phyloP scores from a whole-genome alignment of 768 basidiomycete species.

The Hebeloma cylindrosporum region DNA sequence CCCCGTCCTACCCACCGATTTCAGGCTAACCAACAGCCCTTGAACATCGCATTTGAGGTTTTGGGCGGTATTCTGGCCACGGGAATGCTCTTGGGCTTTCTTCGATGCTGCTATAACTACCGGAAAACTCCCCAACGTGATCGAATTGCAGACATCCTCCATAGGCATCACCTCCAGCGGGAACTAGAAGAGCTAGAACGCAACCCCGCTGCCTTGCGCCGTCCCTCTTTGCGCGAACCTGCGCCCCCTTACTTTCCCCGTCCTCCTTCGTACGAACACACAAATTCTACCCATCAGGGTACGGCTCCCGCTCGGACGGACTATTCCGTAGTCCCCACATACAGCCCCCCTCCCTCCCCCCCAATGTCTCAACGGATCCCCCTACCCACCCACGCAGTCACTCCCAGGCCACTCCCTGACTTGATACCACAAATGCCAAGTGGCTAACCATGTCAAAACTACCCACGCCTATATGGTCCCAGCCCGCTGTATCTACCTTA shows the following conservation, averaged over 20 bases:
- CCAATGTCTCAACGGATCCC: conserved; percentile 13
- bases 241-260: conserved; percentile 54
- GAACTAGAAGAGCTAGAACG: conserved; percentile 52
- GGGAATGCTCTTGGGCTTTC: conserved; percentile 32
- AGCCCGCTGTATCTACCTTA: too few relatives aligned
- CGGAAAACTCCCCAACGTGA: conserved; percentile 45
- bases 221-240: conserved; percentile 38
- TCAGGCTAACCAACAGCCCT: conserved; percentile 28
- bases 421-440: conserved; percentile 17
- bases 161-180: conserved; percentile 46
- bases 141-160: conserved; percentile 40
- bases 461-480: too few relatives aligned
- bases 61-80: conserved; percentile 42
- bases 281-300: conserved; percentile 4
- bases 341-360: conserved; percentile 18
- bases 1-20: conserved; percentile 13
- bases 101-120: conserved; percentile 46
- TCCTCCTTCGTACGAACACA: conserved; percentile 42
- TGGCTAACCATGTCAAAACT: conserved; percentile 16
- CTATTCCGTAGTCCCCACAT: conserved; percentile 32
- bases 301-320: conserved; percentile 15
- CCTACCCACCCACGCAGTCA: conserved; percentile 9
- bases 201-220: conserved; percentile 30
- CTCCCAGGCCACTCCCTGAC: conserved; percentile 11
- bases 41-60: conserved; percentile 45